A percentile compares a stretch with the other conserved stretches of the same genome.
phyloP scores from a whole-genome alignment of 345 rosid species.

The Arabis alpina region DNA sequence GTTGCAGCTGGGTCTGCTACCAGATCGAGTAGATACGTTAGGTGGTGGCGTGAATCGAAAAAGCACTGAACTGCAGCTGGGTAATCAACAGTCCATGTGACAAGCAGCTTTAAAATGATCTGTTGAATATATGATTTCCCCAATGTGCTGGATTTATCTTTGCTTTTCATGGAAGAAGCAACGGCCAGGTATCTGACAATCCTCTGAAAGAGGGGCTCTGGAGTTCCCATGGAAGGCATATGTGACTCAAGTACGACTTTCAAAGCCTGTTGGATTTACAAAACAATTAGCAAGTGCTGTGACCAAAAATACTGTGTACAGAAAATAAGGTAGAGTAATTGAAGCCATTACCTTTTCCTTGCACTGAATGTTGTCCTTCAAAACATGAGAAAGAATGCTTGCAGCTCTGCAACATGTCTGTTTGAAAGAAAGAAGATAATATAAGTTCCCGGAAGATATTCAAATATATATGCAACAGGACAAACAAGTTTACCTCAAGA shows the following conservation, averaged over 20 bases:
- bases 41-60: conserved; percentile 85
- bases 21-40: conserved; percentile 78
- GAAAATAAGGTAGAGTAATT: neutral
- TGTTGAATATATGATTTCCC: conserved; percentile 65
- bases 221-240: conserved; percentile 72
- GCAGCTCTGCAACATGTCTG: conserved; percentile 98
- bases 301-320: neutral
- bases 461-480: conserved; percentile 4
- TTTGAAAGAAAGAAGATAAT: conserved; percentile 27
- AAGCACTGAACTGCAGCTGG: conserved; percentile 87
- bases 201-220: conserved; percentile 87
- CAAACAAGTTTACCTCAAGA: conserved; percentile 72
- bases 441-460: neutral
- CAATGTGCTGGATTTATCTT: conserved; percentile 61
- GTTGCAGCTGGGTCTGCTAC: conserved; percentile 73
- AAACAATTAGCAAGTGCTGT: conserved; percentile 26
- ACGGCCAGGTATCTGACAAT: conserved; percentile 90
- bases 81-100: conserved; percentile 85
- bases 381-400: conserved; percentile 84
- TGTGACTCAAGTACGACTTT: conserved; percentile 78
- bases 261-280: conserved; percentile 56
- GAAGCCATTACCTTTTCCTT: conserved; percentile 77
- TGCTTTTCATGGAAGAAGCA: conserved; percentile 73
- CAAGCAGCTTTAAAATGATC: conserved; percentile 82
- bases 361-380: conserved; percentile 77